Conservation (phyloP, 768 basidiomycete species). For the Kwoniella sp. region DNA sequence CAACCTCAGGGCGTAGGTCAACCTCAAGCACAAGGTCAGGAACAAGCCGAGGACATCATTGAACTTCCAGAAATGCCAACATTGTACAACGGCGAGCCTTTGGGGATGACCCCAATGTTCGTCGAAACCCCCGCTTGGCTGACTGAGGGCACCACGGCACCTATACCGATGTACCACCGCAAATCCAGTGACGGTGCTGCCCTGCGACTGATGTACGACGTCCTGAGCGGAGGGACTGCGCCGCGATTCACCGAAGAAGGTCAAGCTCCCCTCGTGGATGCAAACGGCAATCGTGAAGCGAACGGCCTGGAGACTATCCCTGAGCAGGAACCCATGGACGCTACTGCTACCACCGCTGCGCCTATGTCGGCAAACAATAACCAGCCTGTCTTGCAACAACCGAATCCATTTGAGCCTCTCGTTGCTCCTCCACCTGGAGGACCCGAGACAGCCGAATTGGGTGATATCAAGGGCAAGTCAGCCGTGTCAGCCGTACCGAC, state of each 20-base stretch:
- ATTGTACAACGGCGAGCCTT: conserved; percentile 34
- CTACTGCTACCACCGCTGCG: neutral
- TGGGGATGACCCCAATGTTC: conserved; percentile 34
- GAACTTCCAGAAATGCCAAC: conserved; percentile 28
- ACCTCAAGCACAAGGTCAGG: neutral
- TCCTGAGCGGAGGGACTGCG: conserved; percentile 12
- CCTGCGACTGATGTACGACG: conserved; percentile 44
- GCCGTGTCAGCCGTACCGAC: conserved; percentile 12
- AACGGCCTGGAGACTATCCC: conserved; percentile 14
- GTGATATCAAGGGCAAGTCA: conserved; percentile 11
- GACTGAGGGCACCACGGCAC: conserved; percentile 32
- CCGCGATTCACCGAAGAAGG: conserved; percentile 23
- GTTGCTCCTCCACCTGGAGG: conserved; percentile 14
- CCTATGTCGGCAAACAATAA: neutral
- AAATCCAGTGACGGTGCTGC: conserved; percentile 42
- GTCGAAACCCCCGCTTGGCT: conserved; percentile 44
- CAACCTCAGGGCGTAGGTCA: neutral
- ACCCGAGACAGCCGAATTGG: conserved; percentile 11
- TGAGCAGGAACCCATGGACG: neutral
- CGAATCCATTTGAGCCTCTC: conserved; percentile 3
- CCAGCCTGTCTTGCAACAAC: neutral
- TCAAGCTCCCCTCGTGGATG: neutral
- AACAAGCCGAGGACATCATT: conserved; percentile 24
- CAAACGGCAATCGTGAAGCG: neutral
- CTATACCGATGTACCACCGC: conserved; percentile 42